Percentiles rank a stretch among this genome's conserved stretches.
These are phyloP conservation scores for Podospora comata DNA, from an alignment of 495 filamentous ascomycete genomes.

Conservation along the genomic window DNA sequence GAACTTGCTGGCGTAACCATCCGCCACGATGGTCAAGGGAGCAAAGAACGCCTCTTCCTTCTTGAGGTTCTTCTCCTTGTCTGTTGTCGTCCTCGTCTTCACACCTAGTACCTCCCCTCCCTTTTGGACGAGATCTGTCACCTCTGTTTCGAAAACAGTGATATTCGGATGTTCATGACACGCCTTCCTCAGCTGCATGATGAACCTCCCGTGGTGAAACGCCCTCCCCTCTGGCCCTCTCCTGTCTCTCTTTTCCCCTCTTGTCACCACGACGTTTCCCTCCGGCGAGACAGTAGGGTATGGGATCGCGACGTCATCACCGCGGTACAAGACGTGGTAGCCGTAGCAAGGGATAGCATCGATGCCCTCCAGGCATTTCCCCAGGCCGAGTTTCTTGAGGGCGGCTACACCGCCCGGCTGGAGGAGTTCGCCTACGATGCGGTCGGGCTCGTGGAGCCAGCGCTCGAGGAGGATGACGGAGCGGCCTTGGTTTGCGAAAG, in stretches of 20 bases:
- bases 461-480: constrained; percentile 88
- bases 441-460: constrained; percentile 88
- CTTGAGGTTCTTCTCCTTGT: constrained; percentile 53
- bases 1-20: constrained; percentile 93
- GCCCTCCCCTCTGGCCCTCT: constrained; percentile 59
- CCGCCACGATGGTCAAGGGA: constrained; percentile 79
- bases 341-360: constrained; percentile 79
- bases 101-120: constrained; percentile 67
- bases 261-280: constrained; percentile 20
- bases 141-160: constrained; percentile 70
- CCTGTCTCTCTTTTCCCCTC: constrained; percentile 18
- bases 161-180: constrained; percentile 66
- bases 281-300: constrained; percentile 53
- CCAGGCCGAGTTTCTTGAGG: constrained; percentile 73
- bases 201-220: constrained; percentile 85
- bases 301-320: constrained; percentile 70
- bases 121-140: constrained; percentile 54
- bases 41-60: constrained; percentile 74
- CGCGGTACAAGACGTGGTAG: constrained; percentile 84
- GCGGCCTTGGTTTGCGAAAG: constrained; percentile 78
- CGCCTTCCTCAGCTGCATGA: constrained; percentile 67
- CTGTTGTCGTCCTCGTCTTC: constrained; percentile 55
- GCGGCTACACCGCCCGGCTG: constrained; percentile 89
- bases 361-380: constrained; percentile 81
- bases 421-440: constrained; percentile 92